Evolutionary conservation across 1,284 basidiomycete species (phyloP).

Genomic region (Apiotrichum porosum): DNA sequence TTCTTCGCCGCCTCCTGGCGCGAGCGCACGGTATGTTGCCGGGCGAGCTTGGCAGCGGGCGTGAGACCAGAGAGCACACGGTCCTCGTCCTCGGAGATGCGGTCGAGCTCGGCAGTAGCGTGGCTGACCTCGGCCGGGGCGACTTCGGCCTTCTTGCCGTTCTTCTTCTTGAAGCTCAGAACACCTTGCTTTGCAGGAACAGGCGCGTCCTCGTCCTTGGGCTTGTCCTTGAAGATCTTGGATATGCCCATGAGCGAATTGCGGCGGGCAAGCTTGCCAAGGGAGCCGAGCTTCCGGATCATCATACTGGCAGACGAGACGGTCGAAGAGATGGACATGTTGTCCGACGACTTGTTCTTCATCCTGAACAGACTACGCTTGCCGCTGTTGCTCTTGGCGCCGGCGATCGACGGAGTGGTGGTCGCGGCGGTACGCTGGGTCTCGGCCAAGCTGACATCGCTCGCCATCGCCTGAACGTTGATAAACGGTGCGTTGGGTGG

Average conservation of each 20-base stretch:
- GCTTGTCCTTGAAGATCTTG: slow-evolving; percentile 90
- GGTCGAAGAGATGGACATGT: slow-evolving; percentile 94
- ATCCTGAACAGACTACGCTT: slow-evolving; percentile 65
- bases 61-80: slow-evolving; percentile 70
- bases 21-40: slow-evolving; percentile 68
- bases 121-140: slow-evolving; percentile 73
- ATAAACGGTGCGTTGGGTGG: slow-evolving; percentile 31
- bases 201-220: slow-evolving; percentile 55
- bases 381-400: slow-evolving; percentile 36
- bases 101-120: slow-evolving; percentile 79
- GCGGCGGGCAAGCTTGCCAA: slow-evolving; percentile 84
- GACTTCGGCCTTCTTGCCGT: slow-evolving; percentile 52
- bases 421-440: slow-evolving; percentile 39
- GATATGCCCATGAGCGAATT: slow-evolving; percentile 86
- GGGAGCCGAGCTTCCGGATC: slow-evolving; percentile 91
- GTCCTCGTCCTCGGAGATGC: slow-evolving; percentile 50
- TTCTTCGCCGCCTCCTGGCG: slow-evolving; percentile 63
- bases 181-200: slow-evolving; percentile 44
- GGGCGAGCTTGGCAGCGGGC: slow-evolving; percentile 84
- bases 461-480: slow-evolving; percentile 31
- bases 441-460: slow-evolving; percentile 39
- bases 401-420: slow-evolving; percentile 11
- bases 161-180: slow-evolving; percentile 46
- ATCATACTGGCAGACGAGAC: slow-evolving; percentile 94
- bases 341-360: slow-evolving; percentile 91